A percentile compares a stretch with the other conserved stretches of the same genome.
Conservation (phyloP, 345 rosid species). For the Ceriops tagal region DNA sequence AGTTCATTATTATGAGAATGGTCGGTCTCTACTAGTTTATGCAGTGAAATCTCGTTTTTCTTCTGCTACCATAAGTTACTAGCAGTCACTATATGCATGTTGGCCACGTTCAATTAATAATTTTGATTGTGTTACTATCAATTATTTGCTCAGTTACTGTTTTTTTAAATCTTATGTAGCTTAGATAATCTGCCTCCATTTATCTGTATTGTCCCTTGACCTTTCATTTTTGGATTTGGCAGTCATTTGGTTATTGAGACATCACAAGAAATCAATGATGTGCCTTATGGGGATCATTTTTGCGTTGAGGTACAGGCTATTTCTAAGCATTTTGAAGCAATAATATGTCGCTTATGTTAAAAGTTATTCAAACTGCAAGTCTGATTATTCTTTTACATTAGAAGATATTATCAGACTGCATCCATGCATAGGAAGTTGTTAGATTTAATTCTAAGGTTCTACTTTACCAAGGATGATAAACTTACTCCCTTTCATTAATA, state of each 20-base stretch:
- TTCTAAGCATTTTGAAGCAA: background rate
- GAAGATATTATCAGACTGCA: background rate
- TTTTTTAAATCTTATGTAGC: background rate
- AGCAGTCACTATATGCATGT: too few relatives aligned
- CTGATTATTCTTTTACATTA: background rate
- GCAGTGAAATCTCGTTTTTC: too few relatives aligned
- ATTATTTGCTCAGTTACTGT: too few relatives aligned
- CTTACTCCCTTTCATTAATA: too few relatives aligned
- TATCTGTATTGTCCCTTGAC: slow-evolving; percentile 12
- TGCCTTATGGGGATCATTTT: slow-evolving; percentile 88
- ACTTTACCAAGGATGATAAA: too few relatives aligned
- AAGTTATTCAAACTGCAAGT: background rate
- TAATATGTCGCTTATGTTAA: background rate
- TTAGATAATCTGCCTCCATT: background rate
- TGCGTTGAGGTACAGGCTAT: slow-evolving; percentile 68
- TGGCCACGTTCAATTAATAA: too few relatives aligned
- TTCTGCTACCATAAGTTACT: too few relatives aligned
- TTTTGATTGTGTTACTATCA: too few relatives aligned
- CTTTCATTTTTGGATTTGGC: slow-evolving; percentile 27
- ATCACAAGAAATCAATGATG: slow-evolving; percentile 80
- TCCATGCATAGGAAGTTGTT: too few relatives aligned
- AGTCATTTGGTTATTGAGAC: slow-evolving; percentile 82
- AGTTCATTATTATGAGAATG: too few relatives aligned
- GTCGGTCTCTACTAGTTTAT: too few relatives aligned
- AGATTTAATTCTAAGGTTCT: too few relatives aligned